A percentile compares a stretch with the other conserved stretches of the same genome.
Conservation (phyloP, 495 filamentous ascomycete genomes). For the Echria macrotheca region DNA sequence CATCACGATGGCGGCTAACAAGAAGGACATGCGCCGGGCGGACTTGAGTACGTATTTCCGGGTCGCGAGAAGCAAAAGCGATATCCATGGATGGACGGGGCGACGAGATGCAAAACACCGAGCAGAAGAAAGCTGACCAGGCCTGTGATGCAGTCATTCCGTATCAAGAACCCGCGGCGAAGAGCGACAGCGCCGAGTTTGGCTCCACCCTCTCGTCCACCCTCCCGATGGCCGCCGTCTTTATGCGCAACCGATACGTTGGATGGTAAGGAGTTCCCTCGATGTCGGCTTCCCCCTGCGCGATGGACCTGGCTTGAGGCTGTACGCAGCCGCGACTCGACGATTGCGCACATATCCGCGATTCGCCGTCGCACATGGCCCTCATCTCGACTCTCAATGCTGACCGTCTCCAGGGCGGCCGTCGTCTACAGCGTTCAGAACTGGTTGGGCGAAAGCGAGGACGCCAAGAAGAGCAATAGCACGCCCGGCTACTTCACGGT, state of each 20-base stretch:
- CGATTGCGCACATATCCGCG: background rate
- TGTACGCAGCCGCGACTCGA: background rate
- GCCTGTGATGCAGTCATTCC: conserved; percentile 38
- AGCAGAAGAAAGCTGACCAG: background rate
- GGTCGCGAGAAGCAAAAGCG: too few relatives aligned
- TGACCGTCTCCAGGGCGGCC: conserved; percentile 57
- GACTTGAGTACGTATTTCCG: conserved; percentile 84
- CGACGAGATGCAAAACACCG: background rate
- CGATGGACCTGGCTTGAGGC: background rate
- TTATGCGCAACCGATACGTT: conserved; percentile 83
- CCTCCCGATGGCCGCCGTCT: conserved; percentile 91
- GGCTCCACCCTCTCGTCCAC: conserved; percentile 72
- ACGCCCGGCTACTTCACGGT: conserved; percentile 83
- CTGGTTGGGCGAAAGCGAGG: conserved; percentile 81
- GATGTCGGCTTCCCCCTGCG: background rate
- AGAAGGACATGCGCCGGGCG: conserved; percentile 80
- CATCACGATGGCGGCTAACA: conserved; percentile 54
- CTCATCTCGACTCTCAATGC: too few relatives aligned
- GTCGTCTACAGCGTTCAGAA: conserved; percentile 78
- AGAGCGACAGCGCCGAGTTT: conserved; percentile 42
- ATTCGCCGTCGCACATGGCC: background rate
- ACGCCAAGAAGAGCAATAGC: conserved; percentile 57
- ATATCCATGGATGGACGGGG: too few relatives aligned
- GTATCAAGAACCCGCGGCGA: conserved; percentile 42
- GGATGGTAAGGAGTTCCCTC: conserved; percentile 58